Conservation (phyloP, 192 early-diverging fungal genomes). For the Entomortierella parvispora region DNA sequence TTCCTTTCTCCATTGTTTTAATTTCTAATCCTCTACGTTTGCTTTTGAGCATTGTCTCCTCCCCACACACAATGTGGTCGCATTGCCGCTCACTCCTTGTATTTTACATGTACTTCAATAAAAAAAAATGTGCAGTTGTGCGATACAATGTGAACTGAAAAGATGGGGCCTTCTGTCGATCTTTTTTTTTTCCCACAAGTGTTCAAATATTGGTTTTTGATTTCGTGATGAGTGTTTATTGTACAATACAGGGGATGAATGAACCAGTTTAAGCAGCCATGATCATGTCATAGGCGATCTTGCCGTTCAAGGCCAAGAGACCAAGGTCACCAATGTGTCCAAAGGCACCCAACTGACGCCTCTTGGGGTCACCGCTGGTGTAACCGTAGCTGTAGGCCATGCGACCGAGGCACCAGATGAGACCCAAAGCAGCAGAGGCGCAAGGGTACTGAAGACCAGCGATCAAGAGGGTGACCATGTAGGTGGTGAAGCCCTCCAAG, state of each 20-base stretch:
- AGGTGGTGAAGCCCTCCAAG: slow-evolving; percentile 68
- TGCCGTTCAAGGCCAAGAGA: slow-evolving; percentile 55
- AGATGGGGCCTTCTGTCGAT: too few species aligned
- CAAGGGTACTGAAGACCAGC: slow-evolving; percentile 66
- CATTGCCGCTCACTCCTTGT: too few species aligned
- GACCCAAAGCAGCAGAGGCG: slow-evolving; percentile 62
- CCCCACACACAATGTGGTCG: too few species aligned
- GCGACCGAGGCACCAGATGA: slow-evolving; percentile 59
- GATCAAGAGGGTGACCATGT: slow-evolving; percentile 54
- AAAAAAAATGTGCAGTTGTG: too few species aligned
- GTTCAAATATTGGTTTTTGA: too few species aligned
- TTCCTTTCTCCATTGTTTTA: neutral
- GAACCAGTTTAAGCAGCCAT: slow-evolving; percentile 8
- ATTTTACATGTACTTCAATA: too few species aligned
- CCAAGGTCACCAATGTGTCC: slow-evolving; percentile 62
- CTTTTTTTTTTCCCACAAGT: too few species aligned
- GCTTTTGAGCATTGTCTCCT: too few species aligned
- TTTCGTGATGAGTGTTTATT: too few species aligned
- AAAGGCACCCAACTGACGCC: slow-evolving; percentile 60
- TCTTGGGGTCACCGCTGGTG: slow-evolving; percentile 67
- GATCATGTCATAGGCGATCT: slow-evolving; percentile 57
- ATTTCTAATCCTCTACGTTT: neutral
- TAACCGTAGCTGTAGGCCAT: slow-evolving; percentile 66
- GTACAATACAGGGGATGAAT: neutral
- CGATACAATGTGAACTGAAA: too few species aligned